These are phyloP conservation scores for Boletus mariae DNA, from an alignment of 1,284 basidiomycete genomes.

Conservation along the genomic window DNA sequence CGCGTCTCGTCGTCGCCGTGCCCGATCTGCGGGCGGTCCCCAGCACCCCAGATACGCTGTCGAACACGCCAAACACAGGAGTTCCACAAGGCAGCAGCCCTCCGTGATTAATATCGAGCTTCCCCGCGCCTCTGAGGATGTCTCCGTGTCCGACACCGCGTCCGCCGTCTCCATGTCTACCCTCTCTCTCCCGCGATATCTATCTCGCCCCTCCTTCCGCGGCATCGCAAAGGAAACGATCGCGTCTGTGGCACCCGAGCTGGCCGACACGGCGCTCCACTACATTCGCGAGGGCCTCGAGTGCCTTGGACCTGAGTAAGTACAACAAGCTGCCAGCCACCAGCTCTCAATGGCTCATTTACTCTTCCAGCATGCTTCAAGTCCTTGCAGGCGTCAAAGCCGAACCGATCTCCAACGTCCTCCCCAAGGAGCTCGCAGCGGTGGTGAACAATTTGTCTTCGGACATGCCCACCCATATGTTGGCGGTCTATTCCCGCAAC, in stretches of 20 bases:
- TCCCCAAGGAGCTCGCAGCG: constrained; percentile 28
- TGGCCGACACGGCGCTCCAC: constrained; percentile 18
- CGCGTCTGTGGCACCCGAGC: constrained; percentile 23
- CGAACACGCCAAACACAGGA: constrained; percentile 26
- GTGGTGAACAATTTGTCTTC: constrained; percentile 30
- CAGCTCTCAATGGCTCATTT: constrained; percentile 9
- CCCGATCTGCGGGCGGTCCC: constrained; percentile 17
- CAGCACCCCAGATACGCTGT: constrained; percentile 25
- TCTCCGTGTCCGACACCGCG: constrained; percentile 5
- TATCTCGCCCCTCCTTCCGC: constrained; percentile 20
- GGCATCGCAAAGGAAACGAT: constrained; percentile 16
- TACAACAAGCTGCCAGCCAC: background rate
- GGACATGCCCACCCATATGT: constrained; percentile 52
- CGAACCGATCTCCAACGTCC: constrained; percentile 19
- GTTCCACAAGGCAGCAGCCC: background rate
- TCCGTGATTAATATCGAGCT: constrained; percentile 11
- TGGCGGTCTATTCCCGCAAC: constrained; percentile 43
- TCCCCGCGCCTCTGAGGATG: constrained; percentile 8
- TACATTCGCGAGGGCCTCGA: constrained; percentile 30
- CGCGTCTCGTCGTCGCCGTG: constrained; percentile 31
- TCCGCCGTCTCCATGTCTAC: constrained; percentile 6
- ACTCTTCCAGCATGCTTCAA: constrained; percentile 25
- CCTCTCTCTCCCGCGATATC: constrained; percentile 22
- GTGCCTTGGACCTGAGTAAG: constrained; percentile 30
- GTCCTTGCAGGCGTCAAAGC: constrained; percentile 30